Evolutionary conservation across 208 protist genomes (phyloP), one percentile per base, ranked within the genome.

Genomic region (Polymyxa betae): DNA sequence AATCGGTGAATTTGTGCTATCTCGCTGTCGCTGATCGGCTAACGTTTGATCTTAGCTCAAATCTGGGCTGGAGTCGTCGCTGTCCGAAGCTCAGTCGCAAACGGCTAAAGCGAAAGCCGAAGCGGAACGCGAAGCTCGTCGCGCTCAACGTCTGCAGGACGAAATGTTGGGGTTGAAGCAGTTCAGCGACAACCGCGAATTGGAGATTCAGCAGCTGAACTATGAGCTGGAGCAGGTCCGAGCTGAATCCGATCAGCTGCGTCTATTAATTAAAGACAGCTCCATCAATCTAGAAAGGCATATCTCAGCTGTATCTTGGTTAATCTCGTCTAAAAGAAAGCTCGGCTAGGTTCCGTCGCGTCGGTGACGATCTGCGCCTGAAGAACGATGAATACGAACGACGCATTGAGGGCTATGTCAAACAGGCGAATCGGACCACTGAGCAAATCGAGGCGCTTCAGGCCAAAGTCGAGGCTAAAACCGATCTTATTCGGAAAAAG

Each of bases 71-170:
- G 77, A 88, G 20, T 49, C 40, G 64, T 24, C 32, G 12, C 38
- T 92, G 16, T 77, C 90, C 32, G 0, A 16, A 0, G 89, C 72
- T 24, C 24, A 88, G 43, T 0, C 5, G 54, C 45, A 38, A 24
- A 54, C 89, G 54, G 44, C 38, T 0, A 54, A 90, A 38, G 16
- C 49, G 45, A 66, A 92, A 64, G 35, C 0, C 77, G 92, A 94
- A 82, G 94, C 96, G 24, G 95, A 97, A 44, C 90, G 92, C 5
- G 93, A 96, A 90, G 90, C 93, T 82, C 93, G 94, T 35, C 95
- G 95, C 90, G 94, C 95, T 40, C 93, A 96, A 38, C 93, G 93
- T 20, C 94, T 97, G 88, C 96, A 98, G 91, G 93, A 97, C 91
- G 96, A 97, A 89, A 95, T 98, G 90, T 40, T 92, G n/a, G 78